Conservation (phyloP, 2,329 filamentous ascomycete genomes). For the Stemphylium beticola region DNA sequence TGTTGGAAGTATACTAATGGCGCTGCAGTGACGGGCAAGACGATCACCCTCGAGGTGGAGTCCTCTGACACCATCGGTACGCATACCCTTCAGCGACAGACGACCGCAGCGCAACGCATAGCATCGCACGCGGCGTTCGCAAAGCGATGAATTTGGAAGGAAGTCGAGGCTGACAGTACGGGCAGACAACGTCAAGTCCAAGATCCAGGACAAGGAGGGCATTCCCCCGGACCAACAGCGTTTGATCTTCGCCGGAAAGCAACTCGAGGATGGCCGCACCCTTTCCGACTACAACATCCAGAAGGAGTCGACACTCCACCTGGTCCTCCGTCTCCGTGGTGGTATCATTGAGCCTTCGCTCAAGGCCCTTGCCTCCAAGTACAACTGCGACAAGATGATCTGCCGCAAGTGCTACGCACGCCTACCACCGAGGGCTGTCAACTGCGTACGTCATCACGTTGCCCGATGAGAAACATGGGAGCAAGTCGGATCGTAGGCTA, state of each 20-base stretch:
- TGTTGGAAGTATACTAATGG: slow-evolving; percentile 17
- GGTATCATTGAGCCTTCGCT: slow-evolving; percentile 98
- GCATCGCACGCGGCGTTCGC: slow-evolving; percentile 17
- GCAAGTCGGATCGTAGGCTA: slow-evolving; percentile 15
- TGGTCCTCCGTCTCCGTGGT: slow-evolving; percentile 98
- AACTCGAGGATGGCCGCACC: slow-evolving; percentile 97
- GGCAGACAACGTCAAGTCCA: slow-evolving; percentile 96
- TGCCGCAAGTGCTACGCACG: slow-evolving; percentile 99
- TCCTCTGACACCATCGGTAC: slow-evolving; percentile 84
- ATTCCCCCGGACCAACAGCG: slow-evolving; percentile 98
- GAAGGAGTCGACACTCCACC: slow-evolving; percentile 98
- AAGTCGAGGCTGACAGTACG: slow-evolving; percentile 25
- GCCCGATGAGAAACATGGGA: background rate
- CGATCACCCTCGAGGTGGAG: slow-evolving; percentile 88
- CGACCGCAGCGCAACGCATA: slow-evolving; percentile 17
- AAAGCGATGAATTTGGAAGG: background rate
- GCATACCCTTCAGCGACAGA: slow-evolving; percentile 25
- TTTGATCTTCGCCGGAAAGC: slow-evolving; percentile 98
- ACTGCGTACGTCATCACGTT: slow-evolving; percentile 67
- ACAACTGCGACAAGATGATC: slow-evolving; percentile 99
- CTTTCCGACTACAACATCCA: slow-evolving; percentile 99
- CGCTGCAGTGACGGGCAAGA: slow-evolving; percentile 80
- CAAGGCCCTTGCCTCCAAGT: slow-evolving; percentile 98
- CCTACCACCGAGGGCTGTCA: slow-evolving; percentile 97
- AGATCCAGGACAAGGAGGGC: slow-evolving; percentile 99